Conservation (phyloP, 2,329 filamentous ascomycete species). For the Laburnicola sp. region DNA sequence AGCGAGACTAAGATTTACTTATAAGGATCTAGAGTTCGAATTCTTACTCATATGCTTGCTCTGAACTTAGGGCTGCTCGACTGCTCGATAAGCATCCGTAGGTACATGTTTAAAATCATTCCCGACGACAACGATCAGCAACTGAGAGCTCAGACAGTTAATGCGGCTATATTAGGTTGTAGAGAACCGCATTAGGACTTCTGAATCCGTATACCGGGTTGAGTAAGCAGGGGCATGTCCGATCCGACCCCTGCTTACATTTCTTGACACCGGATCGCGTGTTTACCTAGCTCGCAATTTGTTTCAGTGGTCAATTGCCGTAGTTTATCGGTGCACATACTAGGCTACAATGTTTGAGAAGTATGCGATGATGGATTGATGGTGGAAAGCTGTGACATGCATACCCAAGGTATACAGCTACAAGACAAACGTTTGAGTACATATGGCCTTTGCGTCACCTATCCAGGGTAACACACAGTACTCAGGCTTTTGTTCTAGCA, state of each 20-base stretch:
- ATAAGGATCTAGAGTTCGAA: not conserved
- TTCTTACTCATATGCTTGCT: too few relatives aligned
- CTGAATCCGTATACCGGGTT: slow-evolving; percentile 11
- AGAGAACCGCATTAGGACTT: not conserved
- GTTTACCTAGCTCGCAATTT: not conserved
- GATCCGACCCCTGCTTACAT: not conserved
- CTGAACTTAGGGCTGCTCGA: too few relatives aligned
- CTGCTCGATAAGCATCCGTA: too few relatives aligned
- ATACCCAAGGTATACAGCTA: too few relatives aligned
- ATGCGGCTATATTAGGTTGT: not conserved
- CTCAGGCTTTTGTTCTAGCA: too few relatives aligned
- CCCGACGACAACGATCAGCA: not conserved
- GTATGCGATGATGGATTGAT: not conserved
- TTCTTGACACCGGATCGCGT: not conserved
- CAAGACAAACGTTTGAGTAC: too few relatives aligned
- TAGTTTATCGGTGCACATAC: slow-evolving; percentile 12
- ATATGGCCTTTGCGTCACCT: too few relatives aligned
- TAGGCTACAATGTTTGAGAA: not conserved
- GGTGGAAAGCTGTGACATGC: too few relatives aligned
- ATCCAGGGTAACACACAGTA: too few relatives aligned
- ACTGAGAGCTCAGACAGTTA: not conserved
- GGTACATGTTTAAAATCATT: not conserved
- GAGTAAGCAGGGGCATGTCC: slow-evolving; percentile 11
- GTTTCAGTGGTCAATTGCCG: slow-evolving; percentile 1
- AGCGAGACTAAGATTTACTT: not conserved